Base-by-base conservation (phyloP, 2,329 filamentous ascomycete genomes). In the Alternaria sp. region DNA sequence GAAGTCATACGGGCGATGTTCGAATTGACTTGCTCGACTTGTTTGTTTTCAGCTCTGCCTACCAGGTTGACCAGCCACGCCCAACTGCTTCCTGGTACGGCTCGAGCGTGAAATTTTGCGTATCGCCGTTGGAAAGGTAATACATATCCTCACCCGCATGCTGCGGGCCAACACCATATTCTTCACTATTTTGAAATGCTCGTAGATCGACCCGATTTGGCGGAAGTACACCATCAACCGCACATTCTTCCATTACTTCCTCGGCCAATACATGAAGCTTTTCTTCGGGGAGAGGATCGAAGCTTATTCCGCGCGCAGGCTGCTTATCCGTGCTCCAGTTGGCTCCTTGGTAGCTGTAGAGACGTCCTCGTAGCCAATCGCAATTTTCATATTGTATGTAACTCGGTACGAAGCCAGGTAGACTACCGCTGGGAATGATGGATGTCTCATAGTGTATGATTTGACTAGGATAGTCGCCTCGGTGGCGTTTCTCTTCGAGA, bases 51-150 rank as follows among this genome's bases (percentile, higher is more conserved):
- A 36, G 15, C 32, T 36, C 32, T 9, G 8, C 32, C 9, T 55
- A 55, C 52, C 52, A 55, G 4, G 52, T 55, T 2, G 52, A 19
- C 52, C 52, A 55, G n/a, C 40, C 52, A 15, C 52, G 52, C 52
- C 32, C 52, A 10, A 55, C 17, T 12, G 52, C 52, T 19, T 55
- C 15, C 40, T 55, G 52, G 17, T 43, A 55, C 12, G 52, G 40
- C 40, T 4, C 52, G 21, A 44, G 9, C n/a, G 52, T 55, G 36
- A 44, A 19, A 12, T 46, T 55, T 43, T 55, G 5, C n/a, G 52
- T 55, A 9, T 55, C 44, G 5, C 40, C 40, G 44, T 55, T 19
- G 23, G 40, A 12, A 9, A 9, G 43, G 2, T 55, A 40, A n/a
- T 45, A n/a, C 52, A 55, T 8, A 30, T 40, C 36, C 15, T 40